Base-by-base conservation (phyloP, 1,284 basidiomycete genomes). In the Sphagnurus paluster region DNA sequence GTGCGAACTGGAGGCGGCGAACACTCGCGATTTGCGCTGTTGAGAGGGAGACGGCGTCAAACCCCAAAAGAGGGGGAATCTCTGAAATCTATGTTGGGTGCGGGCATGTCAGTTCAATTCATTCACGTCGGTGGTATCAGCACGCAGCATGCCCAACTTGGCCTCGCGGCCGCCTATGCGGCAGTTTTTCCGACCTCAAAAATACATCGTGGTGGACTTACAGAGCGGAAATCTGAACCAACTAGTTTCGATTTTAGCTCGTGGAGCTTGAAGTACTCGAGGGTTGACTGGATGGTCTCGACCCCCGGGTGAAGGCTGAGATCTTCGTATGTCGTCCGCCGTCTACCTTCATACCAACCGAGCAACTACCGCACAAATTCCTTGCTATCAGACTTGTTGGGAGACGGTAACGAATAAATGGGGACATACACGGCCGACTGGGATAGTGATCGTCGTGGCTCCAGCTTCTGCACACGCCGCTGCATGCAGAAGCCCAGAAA, bases 401-500 rank as follows among this genome's bases (percentile, higher is more conserved):
- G n/a, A n/a, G n/a, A n/a, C n/a, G n/a, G 20, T 11, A 32, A 9
- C 9, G 28, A 36, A 23, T 23, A 26, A 23, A 23, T 44, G 13
- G 11, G 23, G 8, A 58, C 79, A 63, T 46, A 82, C 82, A 52
- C 62, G 61, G 23, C 63, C 65, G 39, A 82, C 71, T 34, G 72
- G 64, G 55, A 85, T 69, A 17, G 74, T 77, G 24, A 84, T 63
- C 36, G 68, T 62, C 5, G 67, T 63, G 14, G 74, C 72, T 2
- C 70, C 70, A 1, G 78, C 72, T 54, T 76, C 76, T 19, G 72
- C 70, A 49, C 82, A 85, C 4, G 71, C 67, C 19, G 69, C 67
- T 6, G 76, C 79, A 48, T 84, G 82, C n/a, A 65, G 54, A 17
- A 80, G 62, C 38, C 73, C 69, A 2, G 75, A 69, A 16, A 82